These are phyloP conservation scores for Microcera coccophila DNA, from an alignment of 2,329 filamentous ascomycete species.

Conservation along the genomic window DNA sequence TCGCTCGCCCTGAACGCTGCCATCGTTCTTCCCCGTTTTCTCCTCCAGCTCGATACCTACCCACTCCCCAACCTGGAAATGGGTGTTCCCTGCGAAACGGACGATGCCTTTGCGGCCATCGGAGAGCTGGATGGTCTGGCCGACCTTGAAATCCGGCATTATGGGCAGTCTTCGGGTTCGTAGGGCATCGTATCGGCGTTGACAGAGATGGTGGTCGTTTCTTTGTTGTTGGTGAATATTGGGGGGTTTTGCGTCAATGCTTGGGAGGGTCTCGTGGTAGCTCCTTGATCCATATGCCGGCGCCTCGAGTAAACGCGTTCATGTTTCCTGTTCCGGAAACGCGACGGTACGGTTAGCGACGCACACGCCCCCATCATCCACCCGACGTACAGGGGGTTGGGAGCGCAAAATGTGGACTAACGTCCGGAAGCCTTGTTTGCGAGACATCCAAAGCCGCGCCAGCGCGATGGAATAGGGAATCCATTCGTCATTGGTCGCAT, in stretches of 20 bases:
- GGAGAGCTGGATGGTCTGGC: slow-evolving; percentile 73
- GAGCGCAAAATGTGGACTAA: too few relatives aligned
- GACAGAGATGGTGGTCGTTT: slow-evolving; percentile 1
- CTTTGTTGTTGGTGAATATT: slow-evolving; percentile 4
- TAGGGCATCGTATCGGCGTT: slow-evolving; percentile 32
- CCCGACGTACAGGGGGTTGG: too few relatives aligned
- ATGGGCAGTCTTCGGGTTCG: slow-evolving; percentile 19
- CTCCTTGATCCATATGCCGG: neutral
- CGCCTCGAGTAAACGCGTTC: slow-evolving; percentile 24
- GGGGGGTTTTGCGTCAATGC: neutral
- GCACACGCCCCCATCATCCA: neutral
- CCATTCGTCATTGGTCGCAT: too few relatives aligned
- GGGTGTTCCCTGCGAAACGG: slow-evolving; percentile 75
- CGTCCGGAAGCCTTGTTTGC: too few relatives aligned
- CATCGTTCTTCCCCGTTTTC: slow-evolving; percentile 86
- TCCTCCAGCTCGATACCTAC: slow-evolving; percentile 84
- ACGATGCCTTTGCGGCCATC: slow-evolving; percentile 75
- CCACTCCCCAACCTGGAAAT: slow-evolving; percentile 81
- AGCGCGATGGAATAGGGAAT: too few relatives aligned
- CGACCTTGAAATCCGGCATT: slow-evolving; percentile 57
- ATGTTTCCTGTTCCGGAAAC: slow-evolving; percentile 28
- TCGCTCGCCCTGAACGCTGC: slow-evolving; percentile 77
- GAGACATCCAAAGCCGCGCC: too few relatives aligned
- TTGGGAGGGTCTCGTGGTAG: neutral
- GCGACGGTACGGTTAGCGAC: slow-evolving; percentile 15